Evolutionary conservation across 306 rosid genomes (phyloP).

Genomic region (Geum urbanum): DNA sequence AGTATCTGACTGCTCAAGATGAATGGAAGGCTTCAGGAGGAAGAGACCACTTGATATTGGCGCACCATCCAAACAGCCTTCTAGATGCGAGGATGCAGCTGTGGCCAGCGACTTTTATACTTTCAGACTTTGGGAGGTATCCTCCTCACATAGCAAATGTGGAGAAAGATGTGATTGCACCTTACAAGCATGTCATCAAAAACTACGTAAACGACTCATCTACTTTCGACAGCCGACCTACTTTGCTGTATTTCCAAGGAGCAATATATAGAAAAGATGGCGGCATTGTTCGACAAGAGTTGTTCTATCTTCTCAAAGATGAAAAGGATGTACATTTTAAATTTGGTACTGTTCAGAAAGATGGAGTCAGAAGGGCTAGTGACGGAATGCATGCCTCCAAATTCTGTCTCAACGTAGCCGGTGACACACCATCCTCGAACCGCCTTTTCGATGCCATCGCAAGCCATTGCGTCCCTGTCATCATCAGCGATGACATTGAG

Average conservation of each 20-base stretch:
- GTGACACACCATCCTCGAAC: constrained; percentile 85
- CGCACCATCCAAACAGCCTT: constrained; percentile 89
- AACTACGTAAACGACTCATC: constrained; percentile 48
- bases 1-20: constrained; percentile 42
- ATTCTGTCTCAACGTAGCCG: constrained; percentile 82
- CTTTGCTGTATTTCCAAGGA: constrained; percentile 77
- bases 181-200: constrained; percentile 62
- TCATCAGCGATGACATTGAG: constrained; percentile 73
- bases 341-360: constrained; percentile 61
- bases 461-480: constrained; percentile 73
- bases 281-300: constrained; percentile 62
- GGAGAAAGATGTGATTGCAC: constrained; percentile 76
- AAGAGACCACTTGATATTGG: constrained; percentile 67
- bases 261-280: constrained; percentile 86
- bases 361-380: constrained; percentile 49
- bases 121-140: constrained; percentile 83
- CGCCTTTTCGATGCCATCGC: constrained; percentile 81
- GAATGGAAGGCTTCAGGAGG: constrained; percentile 79
- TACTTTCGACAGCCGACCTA: constrained; percentile 50
- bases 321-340: constrained; percentile 77
- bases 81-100: constrained; percentile 59
- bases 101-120: constrained; percentile 67
- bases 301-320: constrained; percentile 55
- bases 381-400: constrained; percentile 74
- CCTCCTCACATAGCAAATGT: constrained; percentile 75